Conservation (phyloP, 2,329 filamentous ascomycete species). For the Epichloe gansuensis region DNA sequence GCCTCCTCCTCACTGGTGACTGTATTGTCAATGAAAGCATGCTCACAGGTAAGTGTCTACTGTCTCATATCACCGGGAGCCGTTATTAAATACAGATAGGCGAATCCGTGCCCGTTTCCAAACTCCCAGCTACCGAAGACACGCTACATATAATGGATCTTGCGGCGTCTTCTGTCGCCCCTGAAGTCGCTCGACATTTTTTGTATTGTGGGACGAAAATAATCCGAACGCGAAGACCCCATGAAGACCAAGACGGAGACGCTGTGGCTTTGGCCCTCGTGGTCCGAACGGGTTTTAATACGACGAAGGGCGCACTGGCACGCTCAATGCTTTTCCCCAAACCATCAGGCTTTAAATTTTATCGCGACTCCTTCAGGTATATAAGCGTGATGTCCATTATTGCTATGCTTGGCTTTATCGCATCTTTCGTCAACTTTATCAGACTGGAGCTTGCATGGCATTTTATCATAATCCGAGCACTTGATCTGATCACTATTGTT, state of each 20-base stretch:
- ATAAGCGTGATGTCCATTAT: constrained; percentile 92
- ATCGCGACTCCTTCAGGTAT: constrained; percentile 92
- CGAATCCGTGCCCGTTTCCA: constrained; percentile 94
- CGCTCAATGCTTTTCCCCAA: constrained; percentile 98
- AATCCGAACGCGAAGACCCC: constrained; percentile 75
- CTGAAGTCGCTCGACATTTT: constrained; percentile 76
- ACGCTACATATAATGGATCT: constrained; percentile 66
- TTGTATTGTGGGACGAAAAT: constrained; percentile 94
- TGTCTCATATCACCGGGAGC: background rate
- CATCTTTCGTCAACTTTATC: constrained; percentile 87
- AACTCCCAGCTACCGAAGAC: constrained; percentile 70
- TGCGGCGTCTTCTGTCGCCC: constrained; percentile 66
- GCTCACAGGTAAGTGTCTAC: constrained; percentile 53
- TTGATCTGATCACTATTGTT: constrained; percentile 95
- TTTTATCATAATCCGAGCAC: constrained; percentile 77
- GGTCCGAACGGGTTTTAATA: constrained; percentile 90
- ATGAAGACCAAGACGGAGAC: constrained; percentile 75
- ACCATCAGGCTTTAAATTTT: constrained; percentile 96
- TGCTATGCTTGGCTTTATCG: constrained; percentile 74
- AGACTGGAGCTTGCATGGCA: constrained; percentile 75
- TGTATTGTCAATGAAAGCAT: constrained; percentile 99
- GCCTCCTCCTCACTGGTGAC: constrained; percentile 79
- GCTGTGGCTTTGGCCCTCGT: constrained; percentile 86
- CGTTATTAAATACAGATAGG: constrained; percentile 26
- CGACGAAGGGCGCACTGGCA: constrained; percentile 89